phyloP scores from a whole-genome alignment of 2,329 filamentous ascomycete genomes.

The Leptographium galeiforme region DNA sequence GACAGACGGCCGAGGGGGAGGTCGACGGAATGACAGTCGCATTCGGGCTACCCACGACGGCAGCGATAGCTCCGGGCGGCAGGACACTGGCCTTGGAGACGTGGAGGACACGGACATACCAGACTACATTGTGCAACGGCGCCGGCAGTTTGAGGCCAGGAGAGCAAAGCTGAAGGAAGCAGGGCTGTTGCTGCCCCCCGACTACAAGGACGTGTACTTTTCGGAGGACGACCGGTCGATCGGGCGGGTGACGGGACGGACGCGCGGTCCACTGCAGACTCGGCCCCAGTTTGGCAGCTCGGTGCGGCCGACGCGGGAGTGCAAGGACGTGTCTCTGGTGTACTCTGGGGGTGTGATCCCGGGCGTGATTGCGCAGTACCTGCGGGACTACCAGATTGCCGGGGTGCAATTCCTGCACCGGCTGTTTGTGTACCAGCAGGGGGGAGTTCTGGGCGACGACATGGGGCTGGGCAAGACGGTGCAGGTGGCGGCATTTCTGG shows the following conservation, averaged over 20 bases:
- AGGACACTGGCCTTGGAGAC: constrained; percentile 12
- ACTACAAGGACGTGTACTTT: constrained; percentile 63
- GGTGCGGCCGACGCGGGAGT: constrained; percentile 52
- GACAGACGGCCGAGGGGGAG: constrained; percentile 16
- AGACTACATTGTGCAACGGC: constrained; percentile 57
- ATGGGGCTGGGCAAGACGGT: constrained; percentile 98
- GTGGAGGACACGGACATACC: constrained; percentile 41
- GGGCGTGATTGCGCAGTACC: constrained; percentile 76
- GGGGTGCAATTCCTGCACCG: constrained; percentile 78
- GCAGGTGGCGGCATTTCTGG: constrained; percentile 85
- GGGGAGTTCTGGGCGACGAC: constrained; percentile 84
- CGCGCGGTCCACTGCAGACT: constrained; percentile 34
- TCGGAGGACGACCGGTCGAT: constrained; percentile 43
- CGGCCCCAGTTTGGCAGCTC: constrained; percentile 52
- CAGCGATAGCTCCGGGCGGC: background rate
- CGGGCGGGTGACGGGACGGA: background rate
- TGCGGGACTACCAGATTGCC: constrained; percentile 81
- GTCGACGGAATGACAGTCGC: background rate
- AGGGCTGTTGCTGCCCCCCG: constrained; percentile 64
- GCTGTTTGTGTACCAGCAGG: constrained; percentile 80
- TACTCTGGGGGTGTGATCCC: constrained; percentile 74
- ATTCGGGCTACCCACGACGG: background rate
- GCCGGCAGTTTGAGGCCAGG: constrained; percentile 53
- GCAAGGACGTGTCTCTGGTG: constrained; percentile 61
- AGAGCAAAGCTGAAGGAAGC: constrained; percentile 46